Base-by-base conservation (phyloP, 2,329 filamentous ascomycete genomes). In the Trichoderma arundinaceum region DNA sequence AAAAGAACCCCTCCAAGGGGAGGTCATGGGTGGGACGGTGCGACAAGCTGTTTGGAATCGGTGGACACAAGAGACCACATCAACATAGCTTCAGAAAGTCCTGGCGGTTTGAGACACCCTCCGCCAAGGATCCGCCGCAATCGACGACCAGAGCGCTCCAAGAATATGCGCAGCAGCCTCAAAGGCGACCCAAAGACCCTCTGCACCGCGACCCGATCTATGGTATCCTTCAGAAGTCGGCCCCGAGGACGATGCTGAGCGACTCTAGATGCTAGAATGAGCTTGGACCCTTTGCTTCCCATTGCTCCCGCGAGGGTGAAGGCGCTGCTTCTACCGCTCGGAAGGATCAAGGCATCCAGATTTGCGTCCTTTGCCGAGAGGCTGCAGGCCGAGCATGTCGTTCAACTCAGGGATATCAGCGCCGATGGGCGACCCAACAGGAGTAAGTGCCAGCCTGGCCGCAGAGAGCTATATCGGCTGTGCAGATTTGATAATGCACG, bases 221-320 rank as follows among this genome's bases (percentile, higher is more conserved):
- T 22, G 48, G 56, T 46, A 51, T 49, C 66, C 35, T 35, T 63
- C 38, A 63, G 22, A 35, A 43, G 48, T 19, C 38, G 46, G 35
- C 59, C 54, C 53, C 48, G 59, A 69, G 68, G 73, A 74, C 68
- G 68, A 77, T 76, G 75, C 72, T 77, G 72, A 74, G 69, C 64
- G 69, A 68, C 70, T 71, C 66, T 78, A 76, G 75, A 81, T 83
- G 80, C 78, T 83, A 90, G 80, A 76, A 96, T 96, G 93, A 90
- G 87, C 81, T 85, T 91, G 80, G 94, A 97, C 83, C 89, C 92
- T 78, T 87, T 97, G 77, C 91, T 94, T 77, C 93, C 94, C 79
- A 88, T 94, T 82, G 91, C 94, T 79, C 93, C 93, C 76, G 94
- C 93, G 81, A 91, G 92, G 84, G 88, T 98, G 75, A 91, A 92